phyloP scores from a whole-genome alignment of 352 stramenopile species.

The Phytophthora constricta region DNA sequence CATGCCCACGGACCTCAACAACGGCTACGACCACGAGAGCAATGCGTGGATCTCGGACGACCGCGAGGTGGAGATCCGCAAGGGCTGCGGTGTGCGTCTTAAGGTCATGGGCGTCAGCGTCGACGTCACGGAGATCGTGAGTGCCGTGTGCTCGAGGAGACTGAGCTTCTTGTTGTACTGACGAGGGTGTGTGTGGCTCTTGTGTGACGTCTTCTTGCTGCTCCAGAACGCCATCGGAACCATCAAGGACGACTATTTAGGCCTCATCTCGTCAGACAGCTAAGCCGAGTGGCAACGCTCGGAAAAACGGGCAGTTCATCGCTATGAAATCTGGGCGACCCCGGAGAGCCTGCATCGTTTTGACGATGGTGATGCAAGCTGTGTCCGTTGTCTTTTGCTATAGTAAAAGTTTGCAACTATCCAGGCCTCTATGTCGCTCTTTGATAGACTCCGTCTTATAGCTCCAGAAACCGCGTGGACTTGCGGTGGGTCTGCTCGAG shows the following conservation, averaged over 20 bases:
- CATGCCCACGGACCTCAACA: conserved; percentile 95
- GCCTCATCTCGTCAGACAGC: conserved; percentile 92
- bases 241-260: conserved; percentile 99
- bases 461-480: conserved; percentile 64
- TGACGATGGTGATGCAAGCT: conserved; percentile 21
- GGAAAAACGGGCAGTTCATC: no score
- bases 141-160: conserved; percentile 4
- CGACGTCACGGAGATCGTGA: conserved; percentile 95
- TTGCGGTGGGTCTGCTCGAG: conserved; percentile 68
- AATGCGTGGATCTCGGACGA: conserved; percentile 98
- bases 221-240: conserved; percentile 95
- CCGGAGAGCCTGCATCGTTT: conserved; percentile 23
- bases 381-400: conserved; percentile 8
- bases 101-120: conserved; percentile 98
- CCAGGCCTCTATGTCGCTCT: conserved; percentile 12
- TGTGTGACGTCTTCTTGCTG: conserved; percentile 7
- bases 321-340: neutral
- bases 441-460: conserved; percentile 36
- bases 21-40: conserved; percentile 96
- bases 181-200: conserved; percentile 9
- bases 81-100: conserved; percentile 95
- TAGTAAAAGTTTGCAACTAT: conserved; percentile 5
- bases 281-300: conserved; percentile 21
- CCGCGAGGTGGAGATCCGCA: conserved; percentile 97
- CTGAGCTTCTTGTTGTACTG: conserved; percentile 14